These are phyloP conservation scores for Penicillium daleae DNA, from an alignment of 495 filamentous ascomycete species.

Conservation along the genomic window DNA sequence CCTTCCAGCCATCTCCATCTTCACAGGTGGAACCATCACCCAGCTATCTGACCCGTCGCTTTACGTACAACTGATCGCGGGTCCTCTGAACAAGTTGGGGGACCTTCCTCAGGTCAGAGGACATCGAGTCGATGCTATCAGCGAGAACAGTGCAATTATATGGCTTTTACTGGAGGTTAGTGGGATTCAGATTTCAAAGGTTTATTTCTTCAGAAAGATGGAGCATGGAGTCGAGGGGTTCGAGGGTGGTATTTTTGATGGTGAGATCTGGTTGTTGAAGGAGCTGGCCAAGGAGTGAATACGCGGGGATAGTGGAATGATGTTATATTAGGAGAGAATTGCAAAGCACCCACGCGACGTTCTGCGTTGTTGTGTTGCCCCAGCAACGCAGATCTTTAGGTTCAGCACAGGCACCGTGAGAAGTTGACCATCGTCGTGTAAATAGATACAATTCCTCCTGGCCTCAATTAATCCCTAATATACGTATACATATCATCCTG, in stretches of 20 bases:
- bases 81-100: background rate
- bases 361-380: background rate
- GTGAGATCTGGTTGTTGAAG: background rate
- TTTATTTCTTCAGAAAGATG: background rate
- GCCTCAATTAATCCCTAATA: too few species aligned
- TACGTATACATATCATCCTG: background rate
- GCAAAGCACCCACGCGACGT: too few species aligned
- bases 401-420: background rate
- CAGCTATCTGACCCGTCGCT: background rate
- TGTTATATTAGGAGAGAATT: background rate
- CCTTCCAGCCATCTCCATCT: background rate
- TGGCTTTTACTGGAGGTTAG: background rate
- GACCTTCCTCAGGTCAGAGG: background rate
- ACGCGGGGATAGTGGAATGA: background rate
- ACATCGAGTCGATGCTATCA: background rate
- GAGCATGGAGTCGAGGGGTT: background rate
- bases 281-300: background rate
- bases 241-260: constrained; percentile 1
- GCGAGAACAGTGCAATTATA: background rate
- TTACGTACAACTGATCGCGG: background rate
- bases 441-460: background rate
- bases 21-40: background rate
- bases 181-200: background rate
- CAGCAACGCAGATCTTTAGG: background rate
- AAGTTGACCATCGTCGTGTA: background rate